Base-by-base conservation (phyloP, 306 rosid genomes). In the Adenanthera pavonina region DNA sequence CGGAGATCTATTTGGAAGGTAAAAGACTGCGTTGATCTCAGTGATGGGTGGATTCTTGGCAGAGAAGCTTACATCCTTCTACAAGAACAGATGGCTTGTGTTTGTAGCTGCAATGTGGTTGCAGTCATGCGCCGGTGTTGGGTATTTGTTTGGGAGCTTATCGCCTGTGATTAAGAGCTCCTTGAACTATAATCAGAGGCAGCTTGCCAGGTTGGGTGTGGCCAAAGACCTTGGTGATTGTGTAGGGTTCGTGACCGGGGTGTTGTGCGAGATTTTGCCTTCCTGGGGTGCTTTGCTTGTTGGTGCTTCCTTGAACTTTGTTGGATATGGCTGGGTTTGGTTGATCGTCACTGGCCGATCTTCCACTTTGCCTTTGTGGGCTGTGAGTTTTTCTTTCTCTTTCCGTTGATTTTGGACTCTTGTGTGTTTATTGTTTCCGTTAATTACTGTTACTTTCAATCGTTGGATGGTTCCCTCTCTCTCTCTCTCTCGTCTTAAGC, bases 41-140 rank as follows among this genome's bases (percentile, higher is more conserved):
- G 8, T 19, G 53, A 68, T 89, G 97, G 86, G 87, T 56, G 62
- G 8, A 10, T 68, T 11, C 1, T 79, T 83, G 1, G 65, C 60
- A 20, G 98, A 94, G 80, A 91, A 79, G 75, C 9, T 91, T 0
- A 6, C 43, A 17, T 82, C 85, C 0, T 85, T 95, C 25, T 59
- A 84, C 49, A 86, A 60, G 86, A 93, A 89, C 81, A 81, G 97
- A 74, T 95, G 99, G 99, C 86, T 95, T 20, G 99, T 95, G 3
- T 95, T 95, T 51, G 99, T 93, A 20, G 91, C 91, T 5, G 94
- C 99, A 89, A 95, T 93, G 93, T 95, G 99, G 98, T 48, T 95
- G 69, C 99, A 95, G 13, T 95, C 97, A n/a, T 89, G 94, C 81
- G 99, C 99, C 0, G 99, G 99, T 4, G 74, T 91, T 14, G 98